Evolutionary conservation across 2,329 filamentous ascomycete genomes (phyloP).

Genomic region (Trichoderma sp.): DNA sequence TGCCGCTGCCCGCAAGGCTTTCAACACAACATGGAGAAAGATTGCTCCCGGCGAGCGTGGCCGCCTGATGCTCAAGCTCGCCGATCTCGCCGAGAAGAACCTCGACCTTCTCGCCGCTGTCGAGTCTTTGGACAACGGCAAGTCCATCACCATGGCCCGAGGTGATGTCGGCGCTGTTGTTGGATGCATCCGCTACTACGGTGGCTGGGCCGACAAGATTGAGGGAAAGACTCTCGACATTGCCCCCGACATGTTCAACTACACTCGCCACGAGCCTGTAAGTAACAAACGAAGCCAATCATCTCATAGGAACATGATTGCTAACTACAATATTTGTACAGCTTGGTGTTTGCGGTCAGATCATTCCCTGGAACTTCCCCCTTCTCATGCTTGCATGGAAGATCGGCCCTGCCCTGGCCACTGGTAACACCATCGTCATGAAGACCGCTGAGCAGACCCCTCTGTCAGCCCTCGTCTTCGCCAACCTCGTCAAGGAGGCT

Average conservation of each 20-base stretch:
- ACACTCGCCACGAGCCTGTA: conserved; percentile 72
- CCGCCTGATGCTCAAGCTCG: conserved; percentile 69
- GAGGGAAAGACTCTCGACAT: conserved; percentile 84
- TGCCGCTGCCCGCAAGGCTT: conserved; percentile 78
- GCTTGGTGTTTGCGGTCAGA: conserved; percentile 78
- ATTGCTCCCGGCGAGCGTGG: conserved; percentile 70
- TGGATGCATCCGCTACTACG: conserved; percentile 70
- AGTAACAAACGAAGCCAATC: conserved; percentile 27
- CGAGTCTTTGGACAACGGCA: conserved; percentile 86
- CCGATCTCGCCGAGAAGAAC: conserved; percentile 78
- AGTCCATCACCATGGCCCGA: conserved; percentile 72
- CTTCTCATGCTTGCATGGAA: conserved; percentile 82
- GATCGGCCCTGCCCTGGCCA: conserved; percentile 69
- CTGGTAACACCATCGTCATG: conserved; percentile 69
- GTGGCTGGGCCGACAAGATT: conserved; percentile 89
- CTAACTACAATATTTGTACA: conserved; percentile 19
- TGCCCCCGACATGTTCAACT: conserved; percentile 74
- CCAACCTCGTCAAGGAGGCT: conserved; percentile 56
- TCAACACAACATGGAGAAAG: conserved; percentile 68
- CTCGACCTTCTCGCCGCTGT: conserved; percentile 72
- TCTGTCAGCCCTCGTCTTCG: conserved; percentile 18
- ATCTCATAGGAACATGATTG: neutral
- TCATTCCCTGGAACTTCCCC: conserved; percentile 88
- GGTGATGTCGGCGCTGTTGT: conserved; percentile 68
- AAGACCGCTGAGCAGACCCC: conserved; percentile 56